Conservation (phyloP, 345 rosid genomes). For the Combretum micranthum region DNA sequence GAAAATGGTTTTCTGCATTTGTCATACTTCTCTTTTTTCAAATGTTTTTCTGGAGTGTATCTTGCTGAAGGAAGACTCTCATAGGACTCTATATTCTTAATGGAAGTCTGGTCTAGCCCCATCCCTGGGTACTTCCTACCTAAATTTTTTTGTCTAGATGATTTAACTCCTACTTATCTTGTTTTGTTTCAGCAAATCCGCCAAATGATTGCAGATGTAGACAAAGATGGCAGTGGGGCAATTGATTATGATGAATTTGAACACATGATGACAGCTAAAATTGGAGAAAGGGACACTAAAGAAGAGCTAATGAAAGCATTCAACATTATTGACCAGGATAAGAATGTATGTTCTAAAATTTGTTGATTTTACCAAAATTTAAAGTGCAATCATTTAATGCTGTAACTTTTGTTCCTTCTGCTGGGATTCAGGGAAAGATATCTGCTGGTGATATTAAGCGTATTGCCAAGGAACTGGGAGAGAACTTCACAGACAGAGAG, state of each 20-base stretch:
- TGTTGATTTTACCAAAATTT: neutral
- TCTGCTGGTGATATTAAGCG: slow-evolving; percentile 52
- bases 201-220: slow-evolving; percentile 98
- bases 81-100: no score
- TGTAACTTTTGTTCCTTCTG: neutral
- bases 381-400: neutral
- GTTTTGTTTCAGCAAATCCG: slow-evolving; percentile 60
- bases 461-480: slow-evolving; percentile 75
- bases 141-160: neutral
- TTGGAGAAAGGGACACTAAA: slow-evolving; percentile 89
- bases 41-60: no score
- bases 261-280: slow-evolving; percentile 95
- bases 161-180: slow-evolving; percentile 6
- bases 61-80: no score
- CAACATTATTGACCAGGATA: slow-evolving; percentile 76
- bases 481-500: slow-evolving; percentile 60
- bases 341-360: slow-evolving; percentile 37
- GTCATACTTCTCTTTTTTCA: no score
- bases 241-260: slow-evolving; percentile 94
- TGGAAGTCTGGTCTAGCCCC: no score
- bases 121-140: no score
- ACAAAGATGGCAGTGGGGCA: slow-evolving; percentile 94
- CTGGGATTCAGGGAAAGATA: slow-evolving; percentile 57
- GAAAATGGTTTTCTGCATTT: no score
- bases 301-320: slow-evolving; percentile 89